These are phyloP conservation scores for Pythium monospermum DNA, from an alignment of 352 stramenopile genomes.

Conservation along the genomic window DNA sequence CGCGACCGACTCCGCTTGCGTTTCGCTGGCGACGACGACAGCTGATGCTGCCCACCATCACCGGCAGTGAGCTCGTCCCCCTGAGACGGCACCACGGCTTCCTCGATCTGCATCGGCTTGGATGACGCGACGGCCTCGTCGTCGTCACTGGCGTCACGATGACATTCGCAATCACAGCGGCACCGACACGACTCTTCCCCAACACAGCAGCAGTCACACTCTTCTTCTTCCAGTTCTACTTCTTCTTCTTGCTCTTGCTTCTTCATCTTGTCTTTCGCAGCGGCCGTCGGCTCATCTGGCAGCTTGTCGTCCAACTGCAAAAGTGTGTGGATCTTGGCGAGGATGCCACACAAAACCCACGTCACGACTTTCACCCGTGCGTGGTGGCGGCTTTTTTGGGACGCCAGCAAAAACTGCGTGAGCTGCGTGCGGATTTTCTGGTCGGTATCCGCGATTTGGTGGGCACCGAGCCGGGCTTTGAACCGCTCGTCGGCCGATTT, in stretches of 20 bases:
- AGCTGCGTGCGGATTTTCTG: constrained; percentile 75
- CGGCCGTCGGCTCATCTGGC: constrained; percentile 23
- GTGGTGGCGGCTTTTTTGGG: constrained; percentile 74
- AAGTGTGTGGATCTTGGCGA: constrained; percentile 80
- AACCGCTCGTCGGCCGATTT: constrained; percentile 36
- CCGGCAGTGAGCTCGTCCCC: no score
- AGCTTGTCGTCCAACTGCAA: constrained; percentile 69
- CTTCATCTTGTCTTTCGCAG: constrained; percentile 1
- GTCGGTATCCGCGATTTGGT: constrained; percentile 70
- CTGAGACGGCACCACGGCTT: not conserved
- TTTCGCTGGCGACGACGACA: constrained; percentile 3
- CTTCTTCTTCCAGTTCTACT: constrained; percentile 36
- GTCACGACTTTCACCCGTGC: constrained; percentile 81
- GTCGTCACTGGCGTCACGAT: constrained; percentile 60
- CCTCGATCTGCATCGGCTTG: not conserved
- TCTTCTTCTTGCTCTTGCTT: constrained; percentile 8
- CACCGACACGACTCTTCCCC: constrained; percentile 29
- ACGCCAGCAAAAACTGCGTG: constrained; percentile 62
- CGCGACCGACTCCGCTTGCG: constrained; percentile 15
- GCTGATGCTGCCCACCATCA: no score
- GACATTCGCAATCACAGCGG: constrained; percentile 71
- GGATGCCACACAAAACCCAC: constrained; percentile 81
- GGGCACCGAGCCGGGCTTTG: constrained; percentile 48
- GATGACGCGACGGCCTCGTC: constrained; percentile 15
- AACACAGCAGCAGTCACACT: constrained; percentile 41